Percentiles rank a stretch among this genome's conserved stretches.
These are phyloP conservation scores for Debaryomyces robertsiae DNA, from an alignment of 1,139 yeast species.

Conservation along the genomic window DNA sequence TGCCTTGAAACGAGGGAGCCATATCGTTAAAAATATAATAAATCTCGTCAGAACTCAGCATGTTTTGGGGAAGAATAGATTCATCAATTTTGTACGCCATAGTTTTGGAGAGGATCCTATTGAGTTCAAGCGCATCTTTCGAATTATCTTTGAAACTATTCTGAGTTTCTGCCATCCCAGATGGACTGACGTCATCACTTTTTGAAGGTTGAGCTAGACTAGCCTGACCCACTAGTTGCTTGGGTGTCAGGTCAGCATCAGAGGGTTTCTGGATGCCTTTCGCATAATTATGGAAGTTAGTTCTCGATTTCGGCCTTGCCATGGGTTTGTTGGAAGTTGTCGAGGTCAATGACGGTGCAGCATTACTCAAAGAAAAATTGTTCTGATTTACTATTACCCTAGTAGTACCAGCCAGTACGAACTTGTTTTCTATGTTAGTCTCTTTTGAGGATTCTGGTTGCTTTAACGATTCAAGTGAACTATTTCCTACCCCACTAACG, in stretches of 20 bases:
- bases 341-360: neutral
- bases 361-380: neutral
- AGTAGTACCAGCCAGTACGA: constrained; percentile 12
- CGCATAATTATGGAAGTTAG: constrained; percentile 8
- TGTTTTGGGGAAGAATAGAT: constrained; percentile 23
- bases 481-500: constrained; percentile 31
- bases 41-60: constrained; percentile 22
- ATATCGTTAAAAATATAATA: constrained; percentile 21
- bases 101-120: constrained; percentile 19
- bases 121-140: constrained; percentile 15
- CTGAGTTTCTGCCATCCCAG: neutral
- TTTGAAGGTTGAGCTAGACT: neutral
- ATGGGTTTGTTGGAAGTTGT: neutral
- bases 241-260: neutral
- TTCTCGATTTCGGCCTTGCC: constrained; percentile 7
- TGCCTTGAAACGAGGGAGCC: constrained; percentile 57
- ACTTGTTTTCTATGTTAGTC: constrained; percentile 3
- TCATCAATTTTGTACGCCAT: constrained; percentile 31
- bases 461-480: neutral
- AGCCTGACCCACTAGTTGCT: neutral
- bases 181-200: neutral
- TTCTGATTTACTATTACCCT: constrained; percentile 11
- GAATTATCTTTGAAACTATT: neutral
- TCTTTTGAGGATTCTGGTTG: neutral
- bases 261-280: constrained; percentile 1